Base-by-base conservation (phyloP, 768 basidiomycete species). In the Butyriboletus loyo region DNA sequence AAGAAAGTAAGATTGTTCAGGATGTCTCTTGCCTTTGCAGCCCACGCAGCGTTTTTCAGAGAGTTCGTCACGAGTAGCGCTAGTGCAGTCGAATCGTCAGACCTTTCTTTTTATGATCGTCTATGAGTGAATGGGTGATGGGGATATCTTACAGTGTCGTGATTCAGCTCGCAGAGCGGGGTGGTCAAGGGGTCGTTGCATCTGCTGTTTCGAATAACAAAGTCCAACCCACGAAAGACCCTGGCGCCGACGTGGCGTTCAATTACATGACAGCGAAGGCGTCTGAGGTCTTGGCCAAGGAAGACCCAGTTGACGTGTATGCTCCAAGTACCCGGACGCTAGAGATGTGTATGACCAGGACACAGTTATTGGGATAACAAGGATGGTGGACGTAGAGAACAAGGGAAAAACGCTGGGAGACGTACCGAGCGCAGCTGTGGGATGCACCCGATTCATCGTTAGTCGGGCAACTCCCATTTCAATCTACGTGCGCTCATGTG, bases 151-250 rank as follows among this genome's bases (percentile, higher is more conserved):
- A 15, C 17, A 76, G 75, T 1, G 46, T 79, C 15, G 74, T 80
- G 21, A 72, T 79, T 49, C 78, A 79, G 52, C 59, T 80, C 7
- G 77, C 78, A 1, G 79, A 80, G 47, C 55, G 61, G 0, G 73
- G 76, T 15, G 77, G 76, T 0, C 61, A 76, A 15, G 84, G 83
- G 58, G 87, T 87, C 49, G 84, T 89, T 43, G 83, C 78, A 0
- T 84, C 82, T 1, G 82, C 83, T 0, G 85, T 87, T 1, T 78
- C 79, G 0, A 84, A 87, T 22, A 81, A 84, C 44, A 88, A 89
- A 66, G 83, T 89, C 13, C 64, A 72, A 6, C 85, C 77, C 62
- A 70, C 84, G 65, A 75, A 75, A 46, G 73, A 75, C 5, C 56
- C 85, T 36, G 86, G 85, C 0, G 78, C 80, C 0, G 86, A 89